Conservation (phyloP, 352 stramenopile species). For the Phytophthora sp. region DNA sequence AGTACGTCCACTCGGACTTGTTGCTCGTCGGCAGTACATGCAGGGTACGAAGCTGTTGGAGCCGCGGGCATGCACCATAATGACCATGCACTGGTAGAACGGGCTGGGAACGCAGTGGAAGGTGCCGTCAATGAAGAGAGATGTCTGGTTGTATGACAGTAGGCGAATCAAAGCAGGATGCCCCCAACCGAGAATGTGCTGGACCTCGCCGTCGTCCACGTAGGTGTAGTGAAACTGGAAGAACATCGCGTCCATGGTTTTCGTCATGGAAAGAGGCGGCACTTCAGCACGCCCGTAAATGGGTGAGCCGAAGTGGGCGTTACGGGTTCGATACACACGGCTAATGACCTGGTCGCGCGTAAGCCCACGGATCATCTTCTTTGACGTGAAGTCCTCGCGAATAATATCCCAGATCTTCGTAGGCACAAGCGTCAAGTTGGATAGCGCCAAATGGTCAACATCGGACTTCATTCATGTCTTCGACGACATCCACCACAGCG, state of each 20-base stretch:
- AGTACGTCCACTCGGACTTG: slow-evolving; percentile 24
- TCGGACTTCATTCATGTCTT: slow-evolving; percentile 15
- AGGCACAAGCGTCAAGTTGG: neutral
- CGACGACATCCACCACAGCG: neutral
- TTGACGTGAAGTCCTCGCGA: slow-evolving; percentile 6
- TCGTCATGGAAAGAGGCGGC: slow-evolving; percentile 12
- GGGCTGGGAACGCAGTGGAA: too few species aligned
- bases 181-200: too few species aligned
- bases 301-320: slow-evolving; percentile 8
- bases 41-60: too few species aligned
- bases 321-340: slow-evolving; percentile 11
- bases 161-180: too few species aligned
- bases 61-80: neutral
- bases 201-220: slow-evolving; percentile 2
- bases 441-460: slow-evolving; percentile 1
- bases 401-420: slow-evolving; percentile 17
- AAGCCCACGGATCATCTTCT: slow-evolving; percentile 6
- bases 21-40: slow-evolving; percentile 13
- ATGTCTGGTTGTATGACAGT: too few species aligned
- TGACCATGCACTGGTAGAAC: too few species aligned
- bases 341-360: slow-evolving; percentile 15
- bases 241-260: slow-evolving; percentile 18
- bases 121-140: neutral
- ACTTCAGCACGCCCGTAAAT: slow-evolving; percentile 30
- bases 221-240: slow-evolving; percentile 37